These are phyloP conservation scores for Bolboschoenus planiculmis DNA, from an alignment of 176 grass and related monocot species.

Conservation along the genomic window DNA sequence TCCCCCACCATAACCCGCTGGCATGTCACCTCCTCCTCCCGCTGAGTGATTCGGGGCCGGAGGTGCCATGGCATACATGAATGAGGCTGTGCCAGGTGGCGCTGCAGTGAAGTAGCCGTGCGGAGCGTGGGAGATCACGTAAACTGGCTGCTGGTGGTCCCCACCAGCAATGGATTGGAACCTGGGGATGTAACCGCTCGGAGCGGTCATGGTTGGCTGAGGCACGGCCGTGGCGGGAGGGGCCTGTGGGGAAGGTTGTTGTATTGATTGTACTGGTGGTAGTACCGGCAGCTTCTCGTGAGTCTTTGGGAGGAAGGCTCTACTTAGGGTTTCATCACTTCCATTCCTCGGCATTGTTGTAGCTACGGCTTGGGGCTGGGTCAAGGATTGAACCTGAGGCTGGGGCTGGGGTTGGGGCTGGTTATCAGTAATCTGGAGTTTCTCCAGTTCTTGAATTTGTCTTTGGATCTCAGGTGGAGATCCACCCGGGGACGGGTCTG, in stretches of 20 bases:
- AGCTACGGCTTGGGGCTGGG: background rate
- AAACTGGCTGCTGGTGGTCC: constrained; percentile 35
- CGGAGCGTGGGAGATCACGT: constrained; percentile 49
- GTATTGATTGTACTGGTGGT: background rate
- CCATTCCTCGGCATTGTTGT: constrained; percentile 39
- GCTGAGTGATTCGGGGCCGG: background rate
- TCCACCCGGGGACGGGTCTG: constrained; percentile 24
- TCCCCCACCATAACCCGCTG: constrained; percentile 11
- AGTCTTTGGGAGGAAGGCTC: constrained; percentile 38
- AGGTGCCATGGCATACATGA: constrained; percentile 36
- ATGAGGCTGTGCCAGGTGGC: constrained; percentile 26
- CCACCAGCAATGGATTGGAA: constrained; percentile 50
- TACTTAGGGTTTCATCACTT: constrained; percentile 61
- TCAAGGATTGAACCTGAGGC: background rate
- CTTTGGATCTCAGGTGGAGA: constrained; percentile 47
- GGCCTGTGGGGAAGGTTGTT: constrained; percentile 26
- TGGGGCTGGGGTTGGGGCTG: background rate
- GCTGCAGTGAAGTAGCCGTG: constrained; percentile 55
- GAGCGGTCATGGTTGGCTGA: constrained; percentile 30
- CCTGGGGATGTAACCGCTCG: constrained; percentile 14
- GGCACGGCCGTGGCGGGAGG: constrained; percentile 36
- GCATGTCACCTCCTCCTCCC: constrained; percentile 17
- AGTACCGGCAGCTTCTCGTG: constrained; percentile 44
- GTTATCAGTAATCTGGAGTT: constrained; percentile 52
- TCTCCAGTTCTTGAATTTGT: constrained; percentile 72